Evolutionary conservation across 345 rosid species (phyloP).

Genomic region (Noccaea caerulescens): DNA sequence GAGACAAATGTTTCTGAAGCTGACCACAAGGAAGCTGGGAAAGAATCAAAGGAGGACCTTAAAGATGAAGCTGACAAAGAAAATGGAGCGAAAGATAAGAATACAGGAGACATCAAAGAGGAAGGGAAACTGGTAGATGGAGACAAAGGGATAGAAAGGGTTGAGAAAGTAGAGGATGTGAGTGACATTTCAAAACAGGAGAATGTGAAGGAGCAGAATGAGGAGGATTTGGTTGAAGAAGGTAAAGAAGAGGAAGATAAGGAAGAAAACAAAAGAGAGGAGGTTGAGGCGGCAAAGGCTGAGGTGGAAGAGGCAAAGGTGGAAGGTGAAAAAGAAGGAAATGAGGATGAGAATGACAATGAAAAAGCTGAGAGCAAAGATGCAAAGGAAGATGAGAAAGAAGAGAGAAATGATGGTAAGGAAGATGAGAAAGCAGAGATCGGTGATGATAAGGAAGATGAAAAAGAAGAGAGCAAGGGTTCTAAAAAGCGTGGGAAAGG

Average conservation of each 20-base stretch:
- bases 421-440: slow-evolving; percentile 32
- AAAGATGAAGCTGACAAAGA: slow-evolving; percentile 31
- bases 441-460: slow-evolving; percentile 42
- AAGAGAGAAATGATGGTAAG: slow-evolving; percentile 24
- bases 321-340: slow-evolving; percentile 31
- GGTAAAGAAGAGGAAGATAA: slow-evolving; percentile 23
- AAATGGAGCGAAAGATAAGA: slow-evolving; percentile 39
- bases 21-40: slow-evolving; percentile 34
- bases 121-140: slow-evolving; percentile 30
- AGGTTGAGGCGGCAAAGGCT: slow-evolving; percentile 24
- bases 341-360: slow-evolving; percentile 35
- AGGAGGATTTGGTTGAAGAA: slow-evolving; percentile 38
- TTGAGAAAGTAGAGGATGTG: slow-evolving; percentile 7
- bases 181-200: not conserved
- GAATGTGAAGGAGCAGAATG: slow-evolving; percentile 3
- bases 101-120: slow-evolving; percentile 27
- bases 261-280: slow-evolving; percentile 26
- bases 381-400: slow-evolving; percentile 34
- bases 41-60: slow-evolving; percentile 28
- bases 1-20: slow-evolving; percentile 26
- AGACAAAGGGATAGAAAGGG: slow-evolving; percentile 23
- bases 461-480: slow-evolving; percentile 47
- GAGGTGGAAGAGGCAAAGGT: slow-evolving; percentile 17
- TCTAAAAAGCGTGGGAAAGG: slow-evolving; percentile 52
- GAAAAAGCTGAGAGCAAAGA: slow-evolving; percentile 31